A percentile compares a stretch with the other conserved stretches of the same genome.
These are phyloP conservation scores for Pichia kluyveri DNA, from an alignment of 805 yeast genomes.

Conservation along the genomic window DNA sequence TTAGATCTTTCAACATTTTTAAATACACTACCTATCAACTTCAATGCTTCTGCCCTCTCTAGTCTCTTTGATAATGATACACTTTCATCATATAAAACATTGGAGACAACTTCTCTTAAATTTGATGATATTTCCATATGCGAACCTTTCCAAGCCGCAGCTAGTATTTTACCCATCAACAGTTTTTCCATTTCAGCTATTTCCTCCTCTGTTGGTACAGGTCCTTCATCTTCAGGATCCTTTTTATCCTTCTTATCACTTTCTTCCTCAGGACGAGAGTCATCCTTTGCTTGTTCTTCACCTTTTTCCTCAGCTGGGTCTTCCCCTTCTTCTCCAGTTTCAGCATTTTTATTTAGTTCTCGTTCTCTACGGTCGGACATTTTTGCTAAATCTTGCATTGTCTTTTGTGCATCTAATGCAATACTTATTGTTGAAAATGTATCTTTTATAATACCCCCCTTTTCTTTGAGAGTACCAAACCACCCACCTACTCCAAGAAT, in stretches of 20 bases:
- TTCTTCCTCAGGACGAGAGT: too few species aligned
- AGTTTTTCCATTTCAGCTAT: constrained; percentile 69
- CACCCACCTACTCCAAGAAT: constrained; percentile 84
- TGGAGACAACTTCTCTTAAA: constrained; percentile 75
- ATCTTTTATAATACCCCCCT: constrained; percentile 73
- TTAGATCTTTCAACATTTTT: constrained; percentile 58
- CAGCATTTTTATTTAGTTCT: constrained; percentile 1
- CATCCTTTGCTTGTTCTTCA: too few species aligned
- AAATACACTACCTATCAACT: constrained; percentile 65
- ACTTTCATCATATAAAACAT: constrained; percentile 59
- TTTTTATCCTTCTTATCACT: not conserved
- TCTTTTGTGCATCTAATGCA: constrained; percentile 79
- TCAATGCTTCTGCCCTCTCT: constrained; percentile 72
- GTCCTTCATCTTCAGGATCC: constrained; percentile 17
- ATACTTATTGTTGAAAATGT: constrained; percentile 75
- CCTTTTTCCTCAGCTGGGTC: too few species aligned
- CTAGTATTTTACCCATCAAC: constrained; percentile 81
- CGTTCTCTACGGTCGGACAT: constrained; percentile 47
- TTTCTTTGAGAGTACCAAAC: constrained; percentile 71
- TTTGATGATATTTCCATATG: constrained; percentile 76
- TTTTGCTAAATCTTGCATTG: constrained; percentile 65
- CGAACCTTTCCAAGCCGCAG: constrained; percentile 94
- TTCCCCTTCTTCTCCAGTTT: not conserved
- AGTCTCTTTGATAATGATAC: constrained; percentile 54
- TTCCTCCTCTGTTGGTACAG: constrained; percentile 43